Percentiles rank a stretch among this genome's conserved stretches.
Evolutionary conservation across 352 stramenopile species (phyloP).

Genomic region (Phytophthora pseudosyringae): DNA sequence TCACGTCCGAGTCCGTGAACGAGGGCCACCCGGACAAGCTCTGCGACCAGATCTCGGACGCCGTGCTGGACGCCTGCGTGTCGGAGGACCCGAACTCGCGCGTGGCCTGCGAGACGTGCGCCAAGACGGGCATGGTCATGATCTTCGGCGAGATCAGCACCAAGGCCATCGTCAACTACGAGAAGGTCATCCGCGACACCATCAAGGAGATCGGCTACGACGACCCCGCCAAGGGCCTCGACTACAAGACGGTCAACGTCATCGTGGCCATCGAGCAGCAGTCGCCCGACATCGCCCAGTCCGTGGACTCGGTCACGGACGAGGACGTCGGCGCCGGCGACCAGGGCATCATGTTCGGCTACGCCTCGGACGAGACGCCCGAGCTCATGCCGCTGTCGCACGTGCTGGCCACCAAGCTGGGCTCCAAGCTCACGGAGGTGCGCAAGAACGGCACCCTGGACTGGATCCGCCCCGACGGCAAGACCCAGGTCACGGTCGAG

Average conservation of each 20-base stretch:
- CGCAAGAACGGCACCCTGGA: slow-evolving; percentile 98
- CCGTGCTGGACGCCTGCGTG: slow-evolving; percentile 98
- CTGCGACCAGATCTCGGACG: slow-evolving; percentile 99
- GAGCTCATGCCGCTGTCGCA: slow-evolving; percentile 99
- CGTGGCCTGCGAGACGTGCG: slow-evolving; percentile 98
- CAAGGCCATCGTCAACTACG: slow-evolving; percentile 99
- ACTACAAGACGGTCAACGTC: slow-evolving; percentile 99
- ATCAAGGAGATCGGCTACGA: slow-evolving; percentile 99
- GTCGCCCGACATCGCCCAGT: slow-evolving; percentile 99
- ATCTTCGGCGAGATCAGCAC: slow-evolving; percentile 99
- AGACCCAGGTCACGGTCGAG: slow-evolving; percentile 98
- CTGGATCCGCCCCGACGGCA: slow-evolving; percentile 99
- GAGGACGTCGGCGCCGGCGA: slow-evolving; percentile 98
- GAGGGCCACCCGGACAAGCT: slow-evolving; percentile 99
- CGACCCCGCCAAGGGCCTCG: slow-evolving; percentile 98
- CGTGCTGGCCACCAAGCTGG: slow-evolving; percentile 96
- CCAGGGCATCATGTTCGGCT: slow-evolving; percentile 95
- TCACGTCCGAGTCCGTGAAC: slow-evolving; percentile 99
- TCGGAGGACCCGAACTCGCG: slow-evolving; percentile 98
- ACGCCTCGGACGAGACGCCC: slow-evolving; percentile 98
- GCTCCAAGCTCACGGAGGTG: slow-evolving; percentile 97
- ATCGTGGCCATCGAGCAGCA: slow-evolving; percentile 99
- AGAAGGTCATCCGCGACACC: slow-evolving; percentile 98
- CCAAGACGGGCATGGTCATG: slow-evolving; percentile 99
- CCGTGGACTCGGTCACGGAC: slow-evolving; percentile 96